Evolutionary conservation across 192 early-diverging fungal species (phyloP).

Genomic region (Cetraspora pellucida): DNA sequence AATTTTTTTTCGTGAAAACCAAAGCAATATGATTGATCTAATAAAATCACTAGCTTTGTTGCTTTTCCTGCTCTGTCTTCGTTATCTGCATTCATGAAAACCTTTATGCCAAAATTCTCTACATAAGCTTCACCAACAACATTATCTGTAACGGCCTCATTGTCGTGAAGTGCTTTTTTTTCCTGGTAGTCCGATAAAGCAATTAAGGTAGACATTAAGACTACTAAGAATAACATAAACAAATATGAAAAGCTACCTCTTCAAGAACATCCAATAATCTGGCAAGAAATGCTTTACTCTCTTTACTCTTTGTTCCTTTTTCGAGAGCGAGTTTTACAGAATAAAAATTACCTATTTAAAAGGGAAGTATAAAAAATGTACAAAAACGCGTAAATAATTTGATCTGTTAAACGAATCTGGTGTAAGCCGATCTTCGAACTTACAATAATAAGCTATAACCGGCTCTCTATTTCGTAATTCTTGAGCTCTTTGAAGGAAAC

Average conservation of each 20-base stretch:
- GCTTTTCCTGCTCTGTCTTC: slow-evolving; percentile 85
- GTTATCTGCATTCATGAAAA: slow-evolving; percentile 89
- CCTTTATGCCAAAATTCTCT: slow-evolving; percentile 85
- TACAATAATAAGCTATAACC: slow-evolving; percentile 92
- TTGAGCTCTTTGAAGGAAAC: slow-evolving; percentile 80
- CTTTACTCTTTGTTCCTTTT: slow-evolving; percentile 53
- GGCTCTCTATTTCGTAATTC: slow-evolving; percentile 84
- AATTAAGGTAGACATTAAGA: background rate
- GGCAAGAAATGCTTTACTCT: slow-evolving; percentile 64
- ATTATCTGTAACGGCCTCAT: slow-evolving; percentile 78
- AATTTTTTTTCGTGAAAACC: background rate
- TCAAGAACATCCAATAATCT: slow-evolving; percentile 82
- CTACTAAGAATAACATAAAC: background rate
- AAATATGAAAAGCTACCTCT: slow-evolving; percentile 46
- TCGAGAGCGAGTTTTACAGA: slow-evolving; percentile 80
- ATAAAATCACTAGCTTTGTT: slow-evolving; percentile 62
- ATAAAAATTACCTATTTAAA: slow-evolving; percentile 78
- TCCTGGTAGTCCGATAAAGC: slow-evolving; percentile 64
- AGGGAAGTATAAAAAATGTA: background rate
- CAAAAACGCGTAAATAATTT: background rate
- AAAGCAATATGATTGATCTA: background rate
- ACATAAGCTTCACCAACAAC: slow-evolving; percentile 76
- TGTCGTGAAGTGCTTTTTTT: slow-evolving; percentile 62
- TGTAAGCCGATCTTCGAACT: slow-evolving; percentile 13
- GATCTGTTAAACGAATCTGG: background rate